Evolutionary conservation across 495 filamentous ascomycete genomes (phyloP).

Genomic region (Chlorociboria aeruginascens): DNA sequence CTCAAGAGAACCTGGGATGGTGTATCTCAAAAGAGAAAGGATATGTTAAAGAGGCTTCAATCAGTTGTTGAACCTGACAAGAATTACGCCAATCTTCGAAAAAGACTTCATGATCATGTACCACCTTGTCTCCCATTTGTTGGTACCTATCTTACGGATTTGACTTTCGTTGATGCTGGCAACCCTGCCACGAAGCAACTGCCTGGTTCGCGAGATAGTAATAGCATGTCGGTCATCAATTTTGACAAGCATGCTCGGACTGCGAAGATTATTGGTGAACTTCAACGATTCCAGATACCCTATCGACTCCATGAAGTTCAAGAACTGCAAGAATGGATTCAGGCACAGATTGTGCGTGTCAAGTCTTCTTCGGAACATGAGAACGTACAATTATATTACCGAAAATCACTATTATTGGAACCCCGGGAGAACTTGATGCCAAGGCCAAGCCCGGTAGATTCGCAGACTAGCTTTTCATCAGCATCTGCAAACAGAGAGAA

Average conservation of each 20-base stretch:
- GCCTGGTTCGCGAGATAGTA: slow-evolving; percentile 33
- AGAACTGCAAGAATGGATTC: slow-evolving; percentile 91
- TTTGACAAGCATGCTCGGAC: slow-evolving; percentile 97
- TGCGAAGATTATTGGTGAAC: slow-evolving; percentile 86
- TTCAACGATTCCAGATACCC: slow-evolving; percentile 95
- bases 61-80: slow-evolving; percentile 75
- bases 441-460: slow-evolving; percentile 39
- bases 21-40: slow-evolving; percentile 76
- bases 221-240: slow-evolving; percentile 75
- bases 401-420: slow-evolving; percentile 80
- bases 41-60: slow-evolving; percentile 63
- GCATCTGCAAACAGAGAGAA: slow-evolving; percentile 27
- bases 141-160: slow-evolving; percentile 88
- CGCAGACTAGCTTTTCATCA: slow-evolving; percentile 10
- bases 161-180: slow-evolving; percentile 82
- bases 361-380: slow-evolving; percentile 59
- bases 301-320: slow-evolving; percentile 76
- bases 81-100: slow-evolving; percentile 85
- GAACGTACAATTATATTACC: slow-evolving; percentile 74
- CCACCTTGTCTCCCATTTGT: slow-evolving; percentile 93
- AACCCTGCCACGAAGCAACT: slow-evolving; percentile 69
- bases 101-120: slow-evolving; percentile 74
- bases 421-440: slow-evolving; percentile 51
- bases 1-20: slow-evolving; percentile 89
- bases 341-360: slow-evolving; percentile 70